Evolutionary conservation across 192 early-diverging fungal species (phyloP).

Genomic region (Mortierella alpina): DNA sequence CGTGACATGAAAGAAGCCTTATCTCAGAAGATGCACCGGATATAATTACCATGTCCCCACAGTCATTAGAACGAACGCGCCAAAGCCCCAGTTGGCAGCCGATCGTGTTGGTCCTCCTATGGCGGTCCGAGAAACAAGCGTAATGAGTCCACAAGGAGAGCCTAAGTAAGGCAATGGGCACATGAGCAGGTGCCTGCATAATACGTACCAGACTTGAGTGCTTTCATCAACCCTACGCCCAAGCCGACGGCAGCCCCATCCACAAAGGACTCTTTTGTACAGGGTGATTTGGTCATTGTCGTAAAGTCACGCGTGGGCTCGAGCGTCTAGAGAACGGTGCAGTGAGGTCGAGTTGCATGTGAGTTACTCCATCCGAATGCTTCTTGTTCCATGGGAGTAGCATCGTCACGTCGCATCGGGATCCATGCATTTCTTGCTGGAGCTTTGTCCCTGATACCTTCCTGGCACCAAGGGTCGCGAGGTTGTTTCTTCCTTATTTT

Average conservation of each 20-base stretch:
- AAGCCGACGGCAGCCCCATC: conserved; percentile 42
- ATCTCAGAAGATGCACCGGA: background rate
- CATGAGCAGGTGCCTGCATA: background rate
- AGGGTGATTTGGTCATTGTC: conserved; percentile 45
- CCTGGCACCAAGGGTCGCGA: background rate
- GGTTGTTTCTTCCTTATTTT: background rate
- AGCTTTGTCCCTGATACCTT: too few species aligned
- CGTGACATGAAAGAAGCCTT: background rate
- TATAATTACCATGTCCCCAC: conserved; percentile 38
- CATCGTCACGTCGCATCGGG: background rate
- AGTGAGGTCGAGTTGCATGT: background rate
- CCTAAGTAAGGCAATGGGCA: background rate
- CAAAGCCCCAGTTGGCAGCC: conserved; percentile 48
- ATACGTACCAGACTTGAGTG: conserved; percentile 28
- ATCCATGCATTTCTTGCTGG: background rate
- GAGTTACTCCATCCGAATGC: background rate
- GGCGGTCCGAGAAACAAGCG: background rate
- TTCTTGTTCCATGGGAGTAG: background rate
- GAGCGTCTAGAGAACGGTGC: conserved; percentile 15
- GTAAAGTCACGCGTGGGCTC: conserved; percentile 44
- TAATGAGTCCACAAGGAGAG: background rate
- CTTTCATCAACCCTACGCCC: conserved; percentile 40
- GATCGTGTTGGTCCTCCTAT: conserved; percentile 13
- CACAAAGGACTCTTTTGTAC: conserved; percentile 48
- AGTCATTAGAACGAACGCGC: conserved; percentile 42